These are phyloP conservation scores for Arthrobotrys conoides DNA, from an alignment of 2,329 filamentous ascomycete genomes.

Conservation along the genomic window DNA sequence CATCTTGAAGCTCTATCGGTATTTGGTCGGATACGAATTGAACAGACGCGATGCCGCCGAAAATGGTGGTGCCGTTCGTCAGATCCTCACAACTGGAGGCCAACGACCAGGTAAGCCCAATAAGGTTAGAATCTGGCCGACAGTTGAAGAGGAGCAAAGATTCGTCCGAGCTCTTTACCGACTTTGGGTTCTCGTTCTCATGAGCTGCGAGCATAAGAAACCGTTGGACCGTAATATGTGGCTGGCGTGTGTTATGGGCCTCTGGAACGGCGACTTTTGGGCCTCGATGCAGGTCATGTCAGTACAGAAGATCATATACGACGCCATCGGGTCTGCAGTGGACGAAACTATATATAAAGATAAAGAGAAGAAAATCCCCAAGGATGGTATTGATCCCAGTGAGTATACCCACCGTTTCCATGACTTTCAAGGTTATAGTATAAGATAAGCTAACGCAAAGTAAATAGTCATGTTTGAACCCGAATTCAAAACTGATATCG, in stretches of 20 bases:
- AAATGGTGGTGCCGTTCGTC: background rate
- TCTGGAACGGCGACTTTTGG: slow-evolving; percentile 27
- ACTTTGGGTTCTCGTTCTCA: slow-evolving; percentile 32
- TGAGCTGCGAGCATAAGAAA: slow-evolving; percentile 21
- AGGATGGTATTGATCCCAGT: background rate
- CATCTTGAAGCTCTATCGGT: slow-evolving; percentile 6
- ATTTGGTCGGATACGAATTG: slow-evolving; percentile 6
- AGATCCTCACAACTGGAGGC: background rate
- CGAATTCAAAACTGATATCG: background rate
- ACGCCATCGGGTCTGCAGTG: background rate
- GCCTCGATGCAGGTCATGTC: slow-evolving; percentile 26
- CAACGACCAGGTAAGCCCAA: background rate
- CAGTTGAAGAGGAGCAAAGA: slow-evolving; percentile 12
- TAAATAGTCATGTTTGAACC: background rate
- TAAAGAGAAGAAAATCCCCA: background rate
- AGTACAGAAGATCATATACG: slow-evolving; percentile 21
- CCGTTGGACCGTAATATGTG: slow-evolving; percentile 7
- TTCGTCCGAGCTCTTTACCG: slow-evolving; percentile 22
- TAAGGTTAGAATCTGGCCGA: background rate
- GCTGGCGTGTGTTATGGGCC: slow-evolving; percentile 1
- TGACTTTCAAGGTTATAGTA: background rate
- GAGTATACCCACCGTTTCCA: background rate
- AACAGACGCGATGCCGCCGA: background rate
- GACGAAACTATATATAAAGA: slow-evolving; percentile 15
- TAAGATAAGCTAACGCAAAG: background rate